Evolutionary conservation across 2,329 filamentous ascomycete species (phyloP).

Genomic region (Talaromyces sp.): DNA sequence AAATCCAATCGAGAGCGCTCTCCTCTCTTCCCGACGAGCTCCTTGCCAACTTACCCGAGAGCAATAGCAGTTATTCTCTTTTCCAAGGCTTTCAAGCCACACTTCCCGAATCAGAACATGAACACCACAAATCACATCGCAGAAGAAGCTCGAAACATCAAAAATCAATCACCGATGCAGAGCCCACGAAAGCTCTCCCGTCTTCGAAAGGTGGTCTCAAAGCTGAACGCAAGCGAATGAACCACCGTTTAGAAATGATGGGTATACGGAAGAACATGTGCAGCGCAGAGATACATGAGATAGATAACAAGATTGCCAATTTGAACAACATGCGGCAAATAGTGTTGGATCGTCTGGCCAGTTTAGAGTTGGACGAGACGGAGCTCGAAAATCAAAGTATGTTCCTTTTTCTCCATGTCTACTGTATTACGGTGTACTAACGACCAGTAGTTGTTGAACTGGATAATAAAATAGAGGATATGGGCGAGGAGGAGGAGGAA

Average conservation of each 20-base stretch:
- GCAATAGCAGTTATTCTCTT: conserved; percentile 79
- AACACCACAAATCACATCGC: conserved; percentile 63
- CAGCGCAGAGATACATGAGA: conserved; percentile 89
- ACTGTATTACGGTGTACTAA: background rate
- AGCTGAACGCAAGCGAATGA: conserved; percentile 72
- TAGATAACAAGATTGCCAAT: conserved; percentile 94
- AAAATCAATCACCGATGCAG: conserved; percentile 61
- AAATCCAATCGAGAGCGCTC: conserved; percentile 91
- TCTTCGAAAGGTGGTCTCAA: conserved; percentile 68
- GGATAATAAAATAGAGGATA: conserved; percentile 58
- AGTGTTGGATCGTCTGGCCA: conserved; percentile 78
- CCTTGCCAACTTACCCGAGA: conserved; percentile 80
- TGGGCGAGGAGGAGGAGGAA: conserved; percentile 35
- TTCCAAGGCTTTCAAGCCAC: conserved; percentile 96
- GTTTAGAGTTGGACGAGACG: conserved; percentile 83
- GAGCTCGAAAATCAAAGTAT: conserved; percentile 81
- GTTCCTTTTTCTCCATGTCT: conserved; percentile 26
- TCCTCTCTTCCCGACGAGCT: conserved; percentile 86
- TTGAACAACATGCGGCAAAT: conserved; percentile 88
- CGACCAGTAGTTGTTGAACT: conserved; percentile 48
- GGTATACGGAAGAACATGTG: conserved; percentile 95
- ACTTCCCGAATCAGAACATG: conserved; percentile 62
- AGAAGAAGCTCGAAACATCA: conserved; percentile 68
- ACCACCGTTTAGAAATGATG: conserved; percentile 86
- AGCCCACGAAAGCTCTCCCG: conserved; percentile 53